A percentile compares a stretch with the other conserved stretches of the same genome.
Evolutionary conservation across 2,329 filamentous ascomycete species (phyloP).

Genomic region (Fusarium tupiense): DNA sequence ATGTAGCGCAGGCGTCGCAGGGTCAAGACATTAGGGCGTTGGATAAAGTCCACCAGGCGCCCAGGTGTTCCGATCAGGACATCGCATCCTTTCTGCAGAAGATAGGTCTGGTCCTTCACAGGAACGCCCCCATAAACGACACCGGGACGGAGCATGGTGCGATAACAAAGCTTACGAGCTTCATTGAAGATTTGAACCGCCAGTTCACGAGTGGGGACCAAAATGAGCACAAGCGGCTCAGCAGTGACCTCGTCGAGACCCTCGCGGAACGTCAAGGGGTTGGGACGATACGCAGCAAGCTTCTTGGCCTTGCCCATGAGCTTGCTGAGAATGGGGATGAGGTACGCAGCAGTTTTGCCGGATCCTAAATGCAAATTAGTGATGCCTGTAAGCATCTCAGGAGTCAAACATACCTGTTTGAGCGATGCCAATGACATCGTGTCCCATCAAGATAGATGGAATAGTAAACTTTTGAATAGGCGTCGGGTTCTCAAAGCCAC

Average conservation of each 20-base stretch:
- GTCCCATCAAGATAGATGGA: constrained; percentile 77
- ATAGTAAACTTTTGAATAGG: constrained; percentile 89
- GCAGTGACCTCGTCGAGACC: constrained; percentile 67
- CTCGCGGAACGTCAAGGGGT: constrained; percentile 64
- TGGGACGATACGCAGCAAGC: constrained; percentile 80
- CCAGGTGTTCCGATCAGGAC: constrained; percentile 89
- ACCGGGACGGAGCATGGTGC: constrained; percentile 91
- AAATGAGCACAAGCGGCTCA: constrained; percentile 87
- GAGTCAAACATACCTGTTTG: constrained; percentile 73
- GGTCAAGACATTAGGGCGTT: constrained; percentile 73
- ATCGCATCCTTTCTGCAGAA: constrained; percentile 87
- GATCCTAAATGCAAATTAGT: constrained; percentile 69
- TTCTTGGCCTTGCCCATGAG: constrained; percentile 97
- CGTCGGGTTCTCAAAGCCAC: constrained; percentile 77
- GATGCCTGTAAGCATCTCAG: not conserved
- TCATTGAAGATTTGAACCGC: constrained; percentile 97
- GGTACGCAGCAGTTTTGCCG: constrained; percentile 93
- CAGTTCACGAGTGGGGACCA: constrained; percentile 89
- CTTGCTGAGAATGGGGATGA: constrained; percentile 88
- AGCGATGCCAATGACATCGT: constrained; percentile 88
- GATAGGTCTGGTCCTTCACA: constrained; percentile 71
- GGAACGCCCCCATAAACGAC: constrained; percentile 89
- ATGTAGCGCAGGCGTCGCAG: constrained; percentile 81
- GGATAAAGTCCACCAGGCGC: constrained; percentile 85
- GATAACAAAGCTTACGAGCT: constrained; percentile 90